Base-by-base conservation (phyloP, 1,139 yeast species). In the Debaryomyces coudertii region DNA sequence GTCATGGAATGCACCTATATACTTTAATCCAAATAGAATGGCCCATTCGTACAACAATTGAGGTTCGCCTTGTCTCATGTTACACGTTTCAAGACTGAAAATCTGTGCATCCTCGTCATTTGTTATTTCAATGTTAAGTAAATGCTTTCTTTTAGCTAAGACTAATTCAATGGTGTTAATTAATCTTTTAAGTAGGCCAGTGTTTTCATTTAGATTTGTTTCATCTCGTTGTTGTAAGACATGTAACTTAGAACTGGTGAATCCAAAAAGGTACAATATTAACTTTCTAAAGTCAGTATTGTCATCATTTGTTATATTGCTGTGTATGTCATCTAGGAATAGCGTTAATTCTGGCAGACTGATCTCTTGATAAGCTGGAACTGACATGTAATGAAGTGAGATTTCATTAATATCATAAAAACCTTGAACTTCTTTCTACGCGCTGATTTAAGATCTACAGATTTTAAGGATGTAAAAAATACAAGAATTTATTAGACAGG, bases 211-310 rank as follows among this genome's bases (percentile, higher is more conserved):
- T 47, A 40, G 22, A 47, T 43, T 22, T 51, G 53, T 36, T 53
- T 50, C 16, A 53, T 16, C 23, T 48, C 46, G 34, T 36, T 39
- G 39, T 48, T 53, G 35, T 52, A 48, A 30, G 49, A 40, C 7
- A 50, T 52, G 42, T 22, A 68, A 54, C 42, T 61, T 60, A 15
- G 62, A 62, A 41, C 62, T 53, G 36, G 71, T 55, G 48, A 71
- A 71, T 15, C 63, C 65, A 46, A 69, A 62, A 27, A 74, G 56
- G 45, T 69, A 71, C 12, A 73, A 55, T 22, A 63, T 50, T 43
- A 73, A 54, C 49, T 68, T 69, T 48, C 65, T 66, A 53, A 71
- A 73, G 53, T 74, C 76, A 5, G 72, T 62, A 25, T 54, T 51
- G 34, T 68, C 71, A 47, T 68, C 69, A 37, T 60, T 58, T 40